Base-by-base conservation (phyloP, 768 basidiomycete genomes). In the Heimioporus sp. region DNA sequence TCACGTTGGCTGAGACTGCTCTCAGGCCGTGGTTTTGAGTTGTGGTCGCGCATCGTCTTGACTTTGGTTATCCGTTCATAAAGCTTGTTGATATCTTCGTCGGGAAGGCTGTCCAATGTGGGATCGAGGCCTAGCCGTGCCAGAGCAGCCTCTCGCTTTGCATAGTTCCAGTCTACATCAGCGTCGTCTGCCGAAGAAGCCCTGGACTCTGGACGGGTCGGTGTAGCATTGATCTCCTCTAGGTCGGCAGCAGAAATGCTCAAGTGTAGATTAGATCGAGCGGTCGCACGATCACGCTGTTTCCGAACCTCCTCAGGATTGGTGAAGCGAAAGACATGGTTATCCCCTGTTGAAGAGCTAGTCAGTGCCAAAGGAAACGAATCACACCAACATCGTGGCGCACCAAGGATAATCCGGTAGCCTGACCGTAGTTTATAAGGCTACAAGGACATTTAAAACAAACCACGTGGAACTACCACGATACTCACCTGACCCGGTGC, bases 311-410 rank as follows among this genome's bases (percentile, higher is more conserved):
- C 92, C 68, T 94, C 92, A 1, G 93, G 93, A 63, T 96, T 90
- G 64, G 91, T 98, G 72, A 97, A 98, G 16, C 97, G 83, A 71
- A 99, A 99, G 50, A 98, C 94, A 73, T 99, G 97, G 57, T 93
- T 86, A 60, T 98, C 95, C 48, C 96, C 91, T 92, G 54, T 43
- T 49, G n/a, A 40, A 19, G 51, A 49, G 17, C 51, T 48, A 45
- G 52, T 52, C 49, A 52, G 46, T 24, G 34, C 40, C 34, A 7
- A 37, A 45, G 9, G 30, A 41, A 28, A 21, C 36, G 48, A 31
- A 57, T 12, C 19, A 32, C 9, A 9, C n/a, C 12, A 31, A 41
- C 43, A 30, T 21, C 20, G 16, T 48, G 8, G 47, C 80, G 52
- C 62, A 91, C 90, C 96, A 46, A 99, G 81, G 67, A 99, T 99